Percentiles rank a stretch among this genome's conserved stretches.
Conservation (phyloP, 2,329 filamentous ascomycete genomes). For the Diaporthe humulicola region DNA sequence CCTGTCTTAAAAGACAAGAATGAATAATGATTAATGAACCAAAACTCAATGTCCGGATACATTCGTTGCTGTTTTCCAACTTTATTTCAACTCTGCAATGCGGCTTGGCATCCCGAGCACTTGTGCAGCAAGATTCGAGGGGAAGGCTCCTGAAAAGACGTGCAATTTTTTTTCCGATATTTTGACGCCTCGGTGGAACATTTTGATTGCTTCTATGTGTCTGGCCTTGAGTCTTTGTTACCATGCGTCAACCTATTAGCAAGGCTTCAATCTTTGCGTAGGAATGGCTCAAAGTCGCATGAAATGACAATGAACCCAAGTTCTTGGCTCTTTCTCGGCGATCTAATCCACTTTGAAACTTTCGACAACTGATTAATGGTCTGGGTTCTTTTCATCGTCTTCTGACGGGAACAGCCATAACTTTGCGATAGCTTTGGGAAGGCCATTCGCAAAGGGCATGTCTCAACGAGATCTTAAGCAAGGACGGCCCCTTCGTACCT, state of each 20-base stretch:
- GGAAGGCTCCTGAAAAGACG: background rate
- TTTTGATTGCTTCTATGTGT: background rate
- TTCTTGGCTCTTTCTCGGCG: no score
- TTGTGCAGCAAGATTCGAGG: background rate
- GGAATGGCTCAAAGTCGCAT: no score
- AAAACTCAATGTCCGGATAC: background rate
- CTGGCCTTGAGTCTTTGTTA: background rate
- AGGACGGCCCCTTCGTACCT: no score
- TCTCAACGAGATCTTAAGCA: no score
- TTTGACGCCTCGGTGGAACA: background rate
- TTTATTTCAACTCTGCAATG: background rate
- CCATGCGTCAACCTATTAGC: background rate
- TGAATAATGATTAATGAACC: slow-evolving; percentile 12
- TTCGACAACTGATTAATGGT: no score
- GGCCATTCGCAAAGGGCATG: no score
- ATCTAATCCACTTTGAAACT: no score
- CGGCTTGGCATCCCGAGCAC: background rate
- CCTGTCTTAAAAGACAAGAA: background rate
- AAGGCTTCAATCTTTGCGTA: background rate
- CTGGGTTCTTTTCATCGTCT: no score
- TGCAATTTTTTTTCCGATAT: background rate
- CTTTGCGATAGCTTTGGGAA: background rate
- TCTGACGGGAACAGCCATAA: no score
- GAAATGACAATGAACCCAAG: no score
- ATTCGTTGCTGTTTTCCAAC: no score